Base-by-base conservation (phyloP, 495 filamentous ascomycete genomes). In the Aspergillus conjunctus region DNA sequence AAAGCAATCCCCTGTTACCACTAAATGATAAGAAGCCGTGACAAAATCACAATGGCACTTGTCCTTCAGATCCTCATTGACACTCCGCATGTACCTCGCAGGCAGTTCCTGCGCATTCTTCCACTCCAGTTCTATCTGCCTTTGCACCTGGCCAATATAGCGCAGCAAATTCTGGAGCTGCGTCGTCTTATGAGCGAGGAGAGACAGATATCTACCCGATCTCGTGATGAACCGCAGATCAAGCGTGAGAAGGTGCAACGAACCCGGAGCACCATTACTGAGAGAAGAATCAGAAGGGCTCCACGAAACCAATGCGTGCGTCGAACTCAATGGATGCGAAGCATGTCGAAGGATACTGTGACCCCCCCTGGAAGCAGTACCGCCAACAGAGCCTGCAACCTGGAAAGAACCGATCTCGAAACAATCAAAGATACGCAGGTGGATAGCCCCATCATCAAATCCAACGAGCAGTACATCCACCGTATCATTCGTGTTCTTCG, bases 351-450 rank as follows among this genome's bases (percentile, higher is more conserved):
- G 63, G 44, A 74, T 70, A 17, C 55, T 59, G 26, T 26, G 2
- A 41, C 69, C 73, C 11, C 68, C 65, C 2, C 53, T 48, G 45
- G 54, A 32, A 21, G 57, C 41, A 41, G 44, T 14, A 21, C 56
- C 26, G 26, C 26, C 66, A 45, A 58, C 44, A 31, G 67, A 50
- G 37, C 59, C 58, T 12, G 71, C 64, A 30, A 85, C 66, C 7
- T 75, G 70, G 53, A 91, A 84, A 18, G 79, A 85, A 1, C 94
- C 92, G 57, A 96, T 89, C 56, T 90, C 81, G 65, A 97, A 93
- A 15, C 89, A 93, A 67, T 97, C 91, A 71, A 95, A 97, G 54
- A 97, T 91, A 57, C 88, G 89, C 31, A 96, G 74, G 63, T 93
- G 87, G 33, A 96, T 81, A n/a, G 78, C 84, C 31, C 92, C 91